Conservation (phyloP, 2,329 filamentous ascomycete species). For the Cercospora zeina region DNA sequence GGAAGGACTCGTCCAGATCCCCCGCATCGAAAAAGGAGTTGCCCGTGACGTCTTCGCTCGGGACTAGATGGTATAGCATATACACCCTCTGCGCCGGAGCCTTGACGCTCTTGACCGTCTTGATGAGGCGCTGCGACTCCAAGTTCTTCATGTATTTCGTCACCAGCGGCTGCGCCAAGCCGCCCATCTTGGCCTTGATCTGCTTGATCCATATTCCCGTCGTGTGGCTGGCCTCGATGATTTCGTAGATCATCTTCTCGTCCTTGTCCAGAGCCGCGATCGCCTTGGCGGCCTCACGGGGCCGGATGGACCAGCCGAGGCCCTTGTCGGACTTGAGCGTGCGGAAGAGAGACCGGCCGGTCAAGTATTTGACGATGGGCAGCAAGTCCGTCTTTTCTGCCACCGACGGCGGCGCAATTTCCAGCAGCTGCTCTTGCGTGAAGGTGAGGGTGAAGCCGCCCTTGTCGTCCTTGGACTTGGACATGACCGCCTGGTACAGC, state of each 20-base stretch:
- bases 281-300: constrained; percentile 36
- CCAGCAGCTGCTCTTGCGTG: constrained; percentile 37
- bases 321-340: constrained; percentile 34
- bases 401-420: constrained; percentile 26
- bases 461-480: constrained; percentile 31
- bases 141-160: constrained; percentile 81
- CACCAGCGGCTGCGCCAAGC: constrained; percentile 77
- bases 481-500: constrained; percentile 34
- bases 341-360: constrained; percentile 38
- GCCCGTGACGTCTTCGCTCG: constrained; percentile 86
- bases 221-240: constrained; percentile 80
- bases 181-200: constrained; percentile 68
- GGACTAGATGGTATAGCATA: constrained; percentile 81
- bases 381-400: constrained; percentile 33
- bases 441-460: constrained; percentile 38
- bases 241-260: constrained; percentile 82
- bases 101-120: constrained; percentile 87
- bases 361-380: constrained; percentile 38
- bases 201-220: constrained; percentile 90
- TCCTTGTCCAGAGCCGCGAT: constrained; percentile 57
- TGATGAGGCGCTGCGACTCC: constrained; percentile 78
- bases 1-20: constrained; percentile 84
- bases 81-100: constrained; percentile 92
- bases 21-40: constrained; percentile 94
- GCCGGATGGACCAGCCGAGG: constrained; percentile 37